Evolutionary conservation across 306 rosid genomes (phyloP).

Genomic region (Styphnolobium japonicum): DNA sequence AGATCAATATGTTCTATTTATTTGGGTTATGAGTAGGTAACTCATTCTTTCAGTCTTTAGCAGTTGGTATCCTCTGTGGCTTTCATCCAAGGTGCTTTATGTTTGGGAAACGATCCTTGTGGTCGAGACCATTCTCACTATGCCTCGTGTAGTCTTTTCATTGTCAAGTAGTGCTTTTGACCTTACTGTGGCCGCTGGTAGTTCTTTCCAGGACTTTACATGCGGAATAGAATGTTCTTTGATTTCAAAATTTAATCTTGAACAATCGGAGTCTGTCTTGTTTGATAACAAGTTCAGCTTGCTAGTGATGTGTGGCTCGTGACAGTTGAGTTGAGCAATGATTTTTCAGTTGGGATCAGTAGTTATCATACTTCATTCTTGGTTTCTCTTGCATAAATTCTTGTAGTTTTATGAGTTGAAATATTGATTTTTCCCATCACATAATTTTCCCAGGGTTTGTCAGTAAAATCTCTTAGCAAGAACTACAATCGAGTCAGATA

Average conservation of each 20-base stretch:
- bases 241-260: not conserved
- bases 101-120: not conserved
- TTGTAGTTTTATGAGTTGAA: not conserved
- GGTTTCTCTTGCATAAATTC: not conserved
- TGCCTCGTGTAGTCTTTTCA: not conserved
- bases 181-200: no score
- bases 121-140: not conserved
- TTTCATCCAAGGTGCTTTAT: not conserved
- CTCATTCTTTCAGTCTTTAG: not conserved
- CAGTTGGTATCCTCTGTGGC: not conserved
- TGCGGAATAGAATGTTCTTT: not conserved
- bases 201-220: not conserved
- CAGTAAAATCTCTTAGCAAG: not conserved
- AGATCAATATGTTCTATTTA: not conserved
- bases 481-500: no score
- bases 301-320: not conserved
- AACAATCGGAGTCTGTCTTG: not conserved
- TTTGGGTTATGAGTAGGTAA: not conserved
- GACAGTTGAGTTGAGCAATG: not conserved
- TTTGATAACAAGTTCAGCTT: not conserved
- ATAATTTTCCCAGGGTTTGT: not conserved
- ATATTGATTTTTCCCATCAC: not conserved
- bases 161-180: not conserved
- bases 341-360: not conserved
- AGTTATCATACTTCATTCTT: not conserved